Evolutionary conservation across 2,329 filamentous ascomycete species (phyloP).

Genomic region (Hypoxylon sp.): DNA sequence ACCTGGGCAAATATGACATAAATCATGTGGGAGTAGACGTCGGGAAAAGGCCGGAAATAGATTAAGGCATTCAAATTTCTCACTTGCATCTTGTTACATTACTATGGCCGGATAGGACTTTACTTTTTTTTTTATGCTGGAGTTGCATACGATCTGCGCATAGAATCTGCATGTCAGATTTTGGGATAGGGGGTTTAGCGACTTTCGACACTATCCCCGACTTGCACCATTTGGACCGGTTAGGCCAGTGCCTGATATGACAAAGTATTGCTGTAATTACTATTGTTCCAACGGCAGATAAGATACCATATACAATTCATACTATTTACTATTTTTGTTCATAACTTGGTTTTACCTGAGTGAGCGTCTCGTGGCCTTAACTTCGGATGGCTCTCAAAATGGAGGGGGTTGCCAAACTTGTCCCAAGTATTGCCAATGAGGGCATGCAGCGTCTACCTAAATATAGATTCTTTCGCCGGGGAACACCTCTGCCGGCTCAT

Average conservation of each 20-base stretch:
- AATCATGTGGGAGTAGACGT: slow-evolving; percentile 9
- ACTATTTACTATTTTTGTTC: slow-evolving; percentile 31
- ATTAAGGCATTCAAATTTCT: slow-evolving; percentile 12
- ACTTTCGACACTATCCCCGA: slow-evolving; percentile 31
- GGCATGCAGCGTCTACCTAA: too few species aligned
- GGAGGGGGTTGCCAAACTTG: neutral
- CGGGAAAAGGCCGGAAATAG: slow-evolving; percentile 18
- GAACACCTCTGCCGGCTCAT: neutral
- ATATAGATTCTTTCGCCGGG: too few species aligned
- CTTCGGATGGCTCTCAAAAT: neutral
- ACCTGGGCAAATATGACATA: slow-evolving; percentile 21
- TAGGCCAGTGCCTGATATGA: slow-evolving; percentile 27
- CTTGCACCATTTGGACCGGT: slow-evolving; percentile 5
- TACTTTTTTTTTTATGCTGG: slow-evolving; percentile 13
- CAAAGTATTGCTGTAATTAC: slow-evolving; percentile 26
- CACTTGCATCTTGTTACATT: slow-evolving; percentile 16
- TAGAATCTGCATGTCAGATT: slow-evolving; percentile 28
- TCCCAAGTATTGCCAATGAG: too few species aligned
- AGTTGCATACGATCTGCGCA: slow-evolving; percentile 28
- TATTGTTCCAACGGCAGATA: slow-evolving; percentile 14
- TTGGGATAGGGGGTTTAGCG: slow-evolving; percentile 32
- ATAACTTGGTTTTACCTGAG: slow-evolving; percentile 12
- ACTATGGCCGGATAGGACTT: slow-evolving; percentile 17
- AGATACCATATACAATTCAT: slow-evolving; percentile 22
- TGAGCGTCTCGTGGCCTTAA: neutral